A percentile compares a stretch with the other conserved stretches of the same genome.
These are phyloP conservation scores for Pythium biforme DNA, from an alignment of 352 stramenopile species.

Conservation along the genomic window DNA sequence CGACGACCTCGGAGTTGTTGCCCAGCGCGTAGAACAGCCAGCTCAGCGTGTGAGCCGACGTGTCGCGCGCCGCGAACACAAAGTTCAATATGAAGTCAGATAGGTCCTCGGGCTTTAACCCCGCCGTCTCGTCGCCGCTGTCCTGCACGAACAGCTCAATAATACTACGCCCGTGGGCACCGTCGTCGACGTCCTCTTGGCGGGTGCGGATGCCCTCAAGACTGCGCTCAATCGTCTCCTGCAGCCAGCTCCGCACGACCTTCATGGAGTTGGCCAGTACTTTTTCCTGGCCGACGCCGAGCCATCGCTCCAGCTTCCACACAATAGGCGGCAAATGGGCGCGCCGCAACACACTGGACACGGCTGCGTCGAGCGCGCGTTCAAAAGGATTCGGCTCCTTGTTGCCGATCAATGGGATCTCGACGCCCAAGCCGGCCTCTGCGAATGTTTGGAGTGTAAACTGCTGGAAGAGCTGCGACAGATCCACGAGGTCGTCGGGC, in stretches of 20 bases:
- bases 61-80: conserved; percentile 74
- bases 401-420: conserved; percentile 40
- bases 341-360: conserved; percentile 42
- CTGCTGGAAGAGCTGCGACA: conserved; percentile 40
- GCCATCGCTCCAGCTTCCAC: conserved; percentile 56
- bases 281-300: conserved; percentile 44
- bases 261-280: conserved; percentile 31
- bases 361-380: conserved; percentile 37
- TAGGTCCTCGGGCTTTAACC: conserved; percentile 50
- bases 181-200: conserved; percentile 15
- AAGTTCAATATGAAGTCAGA: conserved; percentile 70
- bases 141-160: conserved; percentile 24
- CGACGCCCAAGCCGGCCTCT: conserved; percentile 47
- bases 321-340: conserved; percentile 39
- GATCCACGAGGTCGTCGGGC: conserved; percentile 5
- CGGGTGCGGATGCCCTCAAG: neutral
- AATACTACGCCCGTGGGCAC: conserved; percentile 25
- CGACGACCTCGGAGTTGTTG: conserved; percentile 50
- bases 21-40: conserved; percentile 76
- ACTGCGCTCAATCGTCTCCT: conserved; percentile 13
- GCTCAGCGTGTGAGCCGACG: conserved; percentile 58
- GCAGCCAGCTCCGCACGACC: conserved; percentile 39
- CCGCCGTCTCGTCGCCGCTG: conserved; percentile 19
- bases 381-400: conserved; percentile 47
- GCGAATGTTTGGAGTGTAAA: conserved; percentile 62